These are phyloP conservation scores for Pestalotiopsis sp. DNA, from an alignment of 2,329 filamentous ascomycete species.

Conservation along the genomic window DNA sequence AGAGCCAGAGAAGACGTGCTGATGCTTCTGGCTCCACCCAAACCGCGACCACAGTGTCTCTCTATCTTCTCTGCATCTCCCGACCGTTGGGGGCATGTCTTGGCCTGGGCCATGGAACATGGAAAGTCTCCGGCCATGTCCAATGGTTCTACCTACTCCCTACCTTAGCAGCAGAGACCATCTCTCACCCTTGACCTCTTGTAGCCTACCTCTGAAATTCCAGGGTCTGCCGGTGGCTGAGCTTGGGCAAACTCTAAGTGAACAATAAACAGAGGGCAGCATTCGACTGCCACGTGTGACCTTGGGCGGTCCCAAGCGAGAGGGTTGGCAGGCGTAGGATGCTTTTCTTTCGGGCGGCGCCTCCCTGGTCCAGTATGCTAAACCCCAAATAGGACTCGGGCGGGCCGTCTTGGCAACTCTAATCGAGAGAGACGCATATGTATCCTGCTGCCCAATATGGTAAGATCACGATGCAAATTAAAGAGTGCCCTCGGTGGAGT, in stretches of 20 bases:
- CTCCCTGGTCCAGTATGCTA: neutral
- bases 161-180: neutral
- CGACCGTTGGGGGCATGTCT: neutral
- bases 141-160: neutral
- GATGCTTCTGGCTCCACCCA: neutral
- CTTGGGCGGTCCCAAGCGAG: neutral
- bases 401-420: conserved; percentile 26
- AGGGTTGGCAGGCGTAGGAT: neutral
- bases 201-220: neutral
- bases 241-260: neutral
- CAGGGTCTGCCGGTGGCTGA: conserved; percentile 3
- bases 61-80: neutral
- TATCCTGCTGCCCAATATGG: neutral
- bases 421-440: conserved; percentile 13
- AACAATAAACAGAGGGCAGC: neutral
- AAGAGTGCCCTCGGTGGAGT: neutral
- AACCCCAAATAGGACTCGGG: conserved; percentile 15
- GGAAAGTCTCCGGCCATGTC: neutral
- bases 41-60: neutral
- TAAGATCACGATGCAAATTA: neutral
- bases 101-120: neutral
- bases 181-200: neutral
- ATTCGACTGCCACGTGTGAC: neutral
- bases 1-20: neutral
- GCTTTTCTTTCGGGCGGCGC: neutral